These are phyloP conservation scores for Cyberlindnera euphorbiiphila DNA, from an alignment of 805 yeast genomes.

Conservation along the genomic window DNA sequence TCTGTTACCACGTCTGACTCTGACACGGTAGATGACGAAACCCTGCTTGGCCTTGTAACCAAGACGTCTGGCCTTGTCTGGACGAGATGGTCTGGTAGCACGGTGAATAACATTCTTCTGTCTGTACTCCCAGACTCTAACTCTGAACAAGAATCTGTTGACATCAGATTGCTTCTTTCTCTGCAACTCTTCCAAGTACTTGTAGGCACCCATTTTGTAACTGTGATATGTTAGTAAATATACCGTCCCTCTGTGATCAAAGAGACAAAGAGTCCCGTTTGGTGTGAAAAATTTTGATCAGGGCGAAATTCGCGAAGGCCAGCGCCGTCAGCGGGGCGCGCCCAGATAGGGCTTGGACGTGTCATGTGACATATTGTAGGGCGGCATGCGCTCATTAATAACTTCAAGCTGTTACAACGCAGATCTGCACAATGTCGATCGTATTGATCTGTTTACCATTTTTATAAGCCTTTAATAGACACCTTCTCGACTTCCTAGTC, in stretches of 20 bases:
- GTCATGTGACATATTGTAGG: too few species aligned
- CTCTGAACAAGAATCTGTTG: slow-evolving; percentile 96
- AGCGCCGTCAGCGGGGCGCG: too few species aligned
- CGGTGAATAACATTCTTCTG: slow-evolving; percentile 98
- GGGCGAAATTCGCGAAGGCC: too few species aligned
- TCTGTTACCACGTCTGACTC: slow-evolving; percentile 99
- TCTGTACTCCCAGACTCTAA: slow-evolving; percentile 99
- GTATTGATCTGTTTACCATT: too few species aligned
- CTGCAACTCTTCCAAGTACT: slow-evolving; percentile 97
- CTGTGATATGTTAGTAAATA: slow-evolving; percentile 11
- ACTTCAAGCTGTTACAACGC: too few species aligned
- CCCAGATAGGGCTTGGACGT: too few species aligned
- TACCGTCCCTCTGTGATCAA: slow-evolving; percentile 6
- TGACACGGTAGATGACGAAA: slow-evolving; percentile 95
- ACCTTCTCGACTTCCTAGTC: too few species aligned
- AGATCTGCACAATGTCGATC: too few species aligned
- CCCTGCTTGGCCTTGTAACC: slow-evolving; percentile 99
- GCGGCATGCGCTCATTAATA: too few species aligned
- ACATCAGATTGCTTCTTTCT: slow-evolving; percentile 99
- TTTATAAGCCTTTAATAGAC: too few species aligned
- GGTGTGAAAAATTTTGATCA: slow-evolving; percentile 14
- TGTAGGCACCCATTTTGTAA: slow-evolving; percentile 98
- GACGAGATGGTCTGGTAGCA: slow-evolving; percentile 97
- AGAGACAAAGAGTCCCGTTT: too few species aligned
- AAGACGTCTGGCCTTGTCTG: slow-evolving; percentile 99